Conservation (phyloP, 768 basidiomycete genomes). For the Serpula lacrymans region DNA sequence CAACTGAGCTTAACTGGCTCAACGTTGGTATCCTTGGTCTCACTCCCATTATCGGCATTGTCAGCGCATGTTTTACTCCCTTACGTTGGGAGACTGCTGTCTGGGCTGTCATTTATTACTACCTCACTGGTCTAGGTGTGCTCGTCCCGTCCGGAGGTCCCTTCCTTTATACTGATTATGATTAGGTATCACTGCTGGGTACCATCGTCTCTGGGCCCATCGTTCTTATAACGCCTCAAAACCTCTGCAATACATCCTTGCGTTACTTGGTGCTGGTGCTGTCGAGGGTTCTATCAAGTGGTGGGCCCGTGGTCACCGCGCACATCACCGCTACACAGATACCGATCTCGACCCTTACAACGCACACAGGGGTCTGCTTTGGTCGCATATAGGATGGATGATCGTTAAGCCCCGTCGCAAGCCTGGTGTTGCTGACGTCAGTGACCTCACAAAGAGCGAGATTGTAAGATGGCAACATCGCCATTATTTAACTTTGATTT, state of each 20-base stretch:
- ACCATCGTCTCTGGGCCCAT: constrained; percentile 97
- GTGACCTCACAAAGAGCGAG: constrained; percentile 76
- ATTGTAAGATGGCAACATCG: constrained; percentile 87
- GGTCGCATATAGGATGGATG: constrained; percentile 93
- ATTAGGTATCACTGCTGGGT: constrained; percentile 84
- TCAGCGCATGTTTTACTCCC: constrained; percentile 65
- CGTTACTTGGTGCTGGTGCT: constrained; percentile 84
- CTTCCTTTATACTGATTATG: constrained; percentile 33
- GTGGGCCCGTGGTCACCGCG: constrained; percentile 98
- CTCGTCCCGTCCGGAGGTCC: constrained; percentile 34
- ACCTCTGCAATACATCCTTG: constrained; percentile 82
- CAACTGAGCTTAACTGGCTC: constrained; percentile 72
- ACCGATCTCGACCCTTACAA: constrained; percentile 96
- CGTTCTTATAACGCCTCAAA: constrained; percentile 89
- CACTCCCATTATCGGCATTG: constrained; percentile 69
- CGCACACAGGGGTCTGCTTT: constrained; percentile 84
- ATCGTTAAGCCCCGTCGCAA: constrained; percentile 84
- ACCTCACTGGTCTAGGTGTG: constrained; percentile 78
- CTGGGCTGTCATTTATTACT: constrained; percentile 70
- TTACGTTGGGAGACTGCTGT: constrained; percentile 72
- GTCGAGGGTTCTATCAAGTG: constrained; percentile 97
- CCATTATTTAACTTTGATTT: constrained; percentile 67
- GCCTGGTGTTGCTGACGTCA: constrained; percentile 88
- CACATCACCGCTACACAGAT: constrained; percentile 96
- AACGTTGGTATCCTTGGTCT: constrained; percentile 68